phyloP scores from a whole-genome alignment of 495 filamentous ascomycete species.

The Aspergillus hancockii region DNA sequence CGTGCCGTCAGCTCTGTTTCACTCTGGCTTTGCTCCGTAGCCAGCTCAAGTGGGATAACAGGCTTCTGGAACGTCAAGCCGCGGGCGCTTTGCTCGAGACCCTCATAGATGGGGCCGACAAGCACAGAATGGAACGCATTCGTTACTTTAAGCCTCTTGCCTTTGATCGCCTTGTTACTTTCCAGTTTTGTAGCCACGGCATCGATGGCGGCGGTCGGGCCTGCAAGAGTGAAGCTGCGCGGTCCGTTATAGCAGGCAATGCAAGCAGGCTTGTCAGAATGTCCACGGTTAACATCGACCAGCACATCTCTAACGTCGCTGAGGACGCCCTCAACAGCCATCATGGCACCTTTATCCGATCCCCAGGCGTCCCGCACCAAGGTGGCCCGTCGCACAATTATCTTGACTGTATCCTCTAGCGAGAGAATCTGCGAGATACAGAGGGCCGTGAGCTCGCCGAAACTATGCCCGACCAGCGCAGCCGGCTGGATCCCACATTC shows the following conservation, averaged over 20 bases:
- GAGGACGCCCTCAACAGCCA: conserved; percentile 37
- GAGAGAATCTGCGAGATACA: conserved; percentile 32
- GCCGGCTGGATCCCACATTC: conserved; percentile 33
- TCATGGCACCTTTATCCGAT: conserved; percentile 48
- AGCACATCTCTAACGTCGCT: background rate
- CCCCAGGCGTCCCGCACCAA: conserved; percentile 43
- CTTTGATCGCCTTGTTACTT: conserved; percentile 18
- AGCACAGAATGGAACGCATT: conserved; percentile 54
- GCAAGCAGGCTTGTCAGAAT: background rate
- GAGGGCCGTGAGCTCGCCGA: conserved; percentile 45
- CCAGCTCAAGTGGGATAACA: conserved; percentile 32
- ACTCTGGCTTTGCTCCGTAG: conserved; percentile 14
- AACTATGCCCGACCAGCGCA: conserved; percentile 50
- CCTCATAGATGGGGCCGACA: conserved; percentile 35
- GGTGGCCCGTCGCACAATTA: conserved; percentile 47
- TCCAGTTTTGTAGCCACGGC: conserved; percentile 7
- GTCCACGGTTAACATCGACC: no score
- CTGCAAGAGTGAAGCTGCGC: conserved; percentile 44
- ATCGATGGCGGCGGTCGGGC: conserved; percentile 34
- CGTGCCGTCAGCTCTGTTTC: conserved; percentile 29
- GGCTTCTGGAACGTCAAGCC: conserved; percentile 40
- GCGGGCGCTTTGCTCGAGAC: no score
- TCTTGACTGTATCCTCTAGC: conserved; percentile 34
- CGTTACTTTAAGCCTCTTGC: conserved; percentile 44
- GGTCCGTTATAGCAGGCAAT: conserved; percentile 54